Evolutionary conservation across 2,329 filamentous ascomycete genomes (phyloP).

Genomic region (Claviceps sorghi): DNA sequence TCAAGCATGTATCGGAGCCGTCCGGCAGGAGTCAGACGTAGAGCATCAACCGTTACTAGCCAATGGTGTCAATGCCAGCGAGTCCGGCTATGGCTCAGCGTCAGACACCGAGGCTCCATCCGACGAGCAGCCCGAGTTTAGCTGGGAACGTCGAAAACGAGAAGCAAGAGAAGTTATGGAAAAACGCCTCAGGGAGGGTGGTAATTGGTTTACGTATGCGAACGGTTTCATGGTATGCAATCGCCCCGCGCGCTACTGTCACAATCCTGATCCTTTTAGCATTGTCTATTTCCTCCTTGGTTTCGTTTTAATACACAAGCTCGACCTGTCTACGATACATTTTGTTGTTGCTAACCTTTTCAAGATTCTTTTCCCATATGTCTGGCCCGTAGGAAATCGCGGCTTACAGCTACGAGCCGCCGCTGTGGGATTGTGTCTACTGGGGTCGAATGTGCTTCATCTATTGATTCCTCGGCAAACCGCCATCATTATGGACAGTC

Average conservation of each 20-base stretch:
- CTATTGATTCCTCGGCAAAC: conserved; percentile 69
- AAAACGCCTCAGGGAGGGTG: conserved; percentile 57
- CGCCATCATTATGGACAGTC: conserved; percentile 60
- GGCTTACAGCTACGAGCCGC: conserved; percentile 52
- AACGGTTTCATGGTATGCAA: conserved; percentile 49
- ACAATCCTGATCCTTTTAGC: no score
- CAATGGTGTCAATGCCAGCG: conserved; percentile 11
- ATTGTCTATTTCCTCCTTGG: no score
- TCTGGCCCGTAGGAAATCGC: conserved; percentile 58
- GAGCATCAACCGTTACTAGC: conserved; percentile 45
- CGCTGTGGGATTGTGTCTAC: conserved; percentile 51
- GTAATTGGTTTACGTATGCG: conserved; percentile 63
- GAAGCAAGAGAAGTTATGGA: conserved; percentile 44
- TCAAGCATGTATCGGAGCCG: conserved; percentile 13
- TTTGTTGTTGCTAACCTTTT: background rate
- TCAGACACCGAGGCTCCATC: conserved; percentile 22
- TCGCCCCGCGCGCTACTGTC: background rate
- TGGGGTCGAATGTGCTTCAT: conserved; percentile 59
- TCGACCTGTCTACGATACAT: no score
- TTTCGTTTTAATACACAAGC: no score
- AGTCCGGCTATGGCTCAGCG: conserved; percentile 28
- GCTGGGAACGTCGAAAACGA: conserved; percentile 37
- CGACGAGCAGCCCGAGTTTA: conserved; percentile 33
- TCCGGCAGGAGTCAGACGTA: conserved; percentile 27
- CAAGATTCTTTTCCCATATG: conserved; percentile 59